phyloP scores from a whole-genome alignment of 192 early-diverging fungal species.

The Podila minutissima region DNA sequence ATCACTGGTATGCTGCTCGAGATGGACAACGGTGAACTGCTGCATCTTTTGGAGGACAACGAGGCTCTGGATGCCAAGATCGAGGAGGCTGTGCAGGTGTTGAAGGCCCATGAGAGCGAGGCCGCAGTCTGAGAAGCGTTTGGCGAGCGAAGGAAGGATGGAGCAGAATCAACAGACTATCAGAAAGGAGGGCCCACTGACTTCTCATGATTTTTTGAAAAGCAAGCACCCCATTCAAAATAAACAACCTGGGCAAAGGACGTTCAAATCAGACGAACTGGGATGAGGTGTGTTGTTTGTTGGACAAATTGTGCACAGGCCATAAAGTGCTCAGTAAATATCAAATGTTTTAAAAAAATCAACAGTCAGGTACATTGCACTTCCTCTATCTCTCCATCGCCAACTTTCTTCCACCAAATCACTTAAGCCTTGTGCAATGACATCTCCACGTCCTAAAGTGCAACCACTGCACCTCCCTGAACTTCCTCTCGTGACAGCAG shows the following conservation, averaged over 20 bases:
- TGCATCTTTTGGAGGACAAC: constrained; percentile 86
- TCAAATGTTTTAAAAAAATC: too few species aligned
- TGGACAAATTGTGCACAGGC: background rate
- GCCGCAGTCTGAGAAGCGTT: constrained; percentile 5
- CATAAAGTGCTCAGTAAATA: too few species aligned
- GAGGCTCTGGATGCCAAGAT: constrained; percentile 61
- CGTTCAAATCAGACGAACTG: background rate
- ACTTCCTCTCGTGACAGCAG: too few species aligned
- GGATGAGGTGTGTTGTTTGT: background rate
- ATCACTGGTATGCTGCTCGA: constrained; percentile 99
- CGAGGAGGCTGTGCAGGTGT: constrained; percentile 45
- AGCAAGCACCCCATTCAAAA: background rate
- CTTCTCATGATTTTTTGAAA: too few species aligned
- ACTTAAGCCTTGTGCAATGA: too few species aligned
- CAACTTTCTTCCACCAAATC: too few species aligned
- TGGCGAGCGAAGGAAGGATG: background rate
- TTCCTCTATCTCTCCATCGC: too few species aligned
- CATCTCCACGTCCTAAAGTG: too few species aligned
- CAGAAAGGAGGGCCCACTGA: too few species aligned
- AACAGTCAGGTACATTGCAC: too few species aligned
- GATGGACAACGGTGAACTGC: constrained; percentile 96
- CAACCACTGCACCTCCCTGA: too few species aligned
- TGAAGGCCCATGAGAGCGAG: constrained; percentile 44
- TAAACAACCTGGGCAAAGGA: constrained; percentile 4
- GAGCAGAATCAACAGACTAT: background rate